Evolutionary conservation across 768 basidiomycete species (phyloP), one percentile per base, ranked within the genome.

Genomic region (Cubamyces lactineus): DNA sequence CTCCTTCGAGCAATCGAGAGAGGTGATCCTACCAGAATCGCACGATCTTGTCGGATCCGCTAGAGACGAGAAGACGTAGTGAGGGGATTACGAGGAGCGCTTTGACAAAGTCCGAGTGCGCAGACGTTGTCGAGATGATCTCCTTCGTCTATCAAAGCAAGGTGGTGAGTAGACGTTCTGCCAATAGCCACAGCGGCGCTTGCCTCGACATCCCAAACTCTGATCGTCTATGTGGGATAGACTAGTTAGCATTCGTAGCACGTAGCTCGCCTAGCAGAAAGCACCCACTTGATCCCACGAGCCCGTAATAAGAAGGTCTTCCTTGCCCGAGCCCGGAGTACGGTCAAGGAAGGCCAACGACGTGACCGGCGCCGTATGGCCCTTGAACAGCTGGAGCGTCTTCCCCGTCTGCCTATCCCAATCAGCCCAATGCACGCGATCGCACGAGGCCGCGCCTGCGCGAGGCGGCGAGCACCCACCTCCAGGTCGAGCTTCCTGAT

Each of bases 21-120:
- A 15, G 28, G 41, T n/a, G 46, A n/a, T 74, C 83, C 60, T 73
- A 94, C 96, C 96, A 98, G 68, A 97, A 80, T 62, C 92, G 84
- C 26, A 96, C 78, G 24, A 86, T 83, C 70, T 95, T 94, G 75
- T 99, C 96, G 2, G 96, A 96, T 45, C 94, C 86, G 26, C 91
- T 90, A 1, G 96, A 96, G 16, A 95, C 79, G 38, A 98, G 78
- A 5, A 98, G 74, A 11, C 78, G 74, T 8, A 87, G 78, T 3
- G 81, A 75, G 2, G 91, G 85, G 21, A 96, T 76, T 49, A 92
- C 85, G 46, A 88, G 80, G 23, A 98, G 75, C 43, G 84, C 79
- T 77, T 98, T 99, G 63, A 99, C 83, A 68, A 99, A 99, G 74
- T 99, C 96, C 0, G 81, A 77, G 70, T 99, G 96, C 2, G 89